phyloP scores from a whole-genome alignment of 1,139 yeast genomes.

The Nakaseomyces bracarensis region DNA sequence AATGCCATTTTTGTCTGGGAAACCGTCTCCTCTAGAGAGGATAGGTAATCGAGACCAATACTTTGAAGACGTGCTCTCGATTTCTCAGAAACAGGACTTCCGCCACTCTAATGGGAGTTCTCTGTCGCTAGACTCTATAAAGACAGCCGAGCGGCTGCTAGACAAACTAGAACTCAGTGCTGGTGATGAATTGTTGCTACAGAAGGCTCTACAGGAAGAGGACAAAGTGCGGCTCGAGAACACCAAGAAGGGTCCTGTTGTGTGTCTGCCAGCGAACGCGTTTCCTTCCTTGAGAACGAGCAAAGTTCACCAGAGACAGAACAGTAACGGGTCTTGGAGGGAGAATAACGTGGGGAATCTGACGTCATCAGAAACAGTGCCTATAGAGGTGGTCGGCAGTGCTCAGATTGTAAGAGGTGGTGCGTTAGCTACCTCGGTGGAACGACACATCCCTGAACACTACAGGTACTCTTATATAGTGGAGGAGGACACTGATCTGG shows the following conservation, averaged over 20 bases:
- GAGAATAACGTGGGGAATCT: background rate
- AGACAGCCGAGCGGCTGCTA: conserved; percentile 27
- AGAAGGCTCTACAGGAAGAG: conserved; percentile 23
- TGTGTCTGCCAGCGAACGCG: conserved; percentile 30
- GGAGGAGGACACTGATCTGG: conserved; percentile 25
- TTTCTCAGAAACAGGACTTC: background rate
- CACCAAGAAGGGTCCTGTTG: conserved; percentile 11
- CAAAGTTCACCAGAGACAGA: conserved; percentile 7
- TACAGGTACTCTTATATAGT: conserved; percentile 30
- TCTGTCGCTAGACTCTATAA: conserved; percentile 27
- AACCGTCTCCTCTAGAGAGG: conserved; percentile 7
- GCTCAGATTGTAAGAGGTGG: background rate
- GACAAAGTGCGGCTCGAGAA: conserved; percentile 10
- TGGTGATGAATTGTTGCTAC: conserved; percentile 29
- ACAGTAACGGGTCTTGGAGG: conserved; percentile 7
- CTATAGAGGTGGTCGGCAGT: background rate
- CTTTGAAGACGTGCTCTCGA: background rate
- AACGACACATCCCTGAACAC: conserved; percentile 25
- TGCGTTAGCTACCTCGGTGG: conserved; percentile 12
- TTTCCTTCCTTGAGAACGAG: conserved; percentile 26
- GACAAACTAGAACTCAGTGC: conserved; percentile 29
- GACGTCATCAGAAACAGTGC: background rate
- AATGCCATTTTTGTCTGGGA: conserved; percentile 6
- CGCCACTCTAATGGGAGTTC: conserved; percentile 13
- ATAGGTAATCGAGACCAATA: conserved; percentile 1